These are phyloP conservation scores for Zea luxurians DNA, from an alignment of 176 grass and related monocot genomes.

Conservation along the genomic window DNA sequence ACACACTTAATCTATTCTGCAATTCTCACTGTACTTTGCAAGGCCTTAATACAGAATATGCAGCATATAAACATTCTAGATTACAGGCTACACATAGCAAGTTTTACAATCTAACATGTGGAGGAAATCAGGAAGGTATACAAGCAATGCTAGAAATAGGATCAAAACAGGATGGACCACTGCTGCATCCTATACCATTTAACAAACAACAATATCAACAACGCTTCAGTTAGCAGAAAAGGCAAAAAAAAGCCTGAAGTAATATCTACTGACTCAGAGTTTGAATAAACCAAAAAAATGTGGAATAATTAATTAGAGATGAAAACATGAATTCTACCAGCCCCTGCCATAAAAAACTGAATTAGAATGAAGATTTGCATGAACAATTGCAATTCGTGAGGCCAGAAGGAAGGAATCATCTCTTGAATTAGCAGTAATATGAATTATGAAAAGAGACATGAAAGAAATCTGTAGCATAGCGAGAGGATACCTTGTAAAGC, in stretches of 20 bases:
- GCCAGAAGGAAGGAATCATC: conserved; percentile 1
- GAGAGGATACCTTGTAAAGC: conserved; percentile 63
- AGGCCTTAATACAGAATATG: neutral
- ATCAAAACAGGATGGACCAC: neutral
- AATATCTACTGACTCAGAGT: neutral
- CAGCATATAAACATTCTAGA: conserved; percentile 7
- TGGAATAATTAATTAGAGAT: neutral
- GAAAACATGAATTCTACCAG: neutral
- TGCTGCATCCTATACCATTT: neutral
- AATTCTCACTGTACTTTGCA: neutral
- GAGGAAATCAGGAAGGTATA: neutral
- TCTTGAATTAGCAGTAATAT: neutral
- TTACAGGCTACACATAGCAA: neutral
- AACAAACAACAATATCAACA: neutral
- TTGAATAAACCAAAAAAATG: neutral
- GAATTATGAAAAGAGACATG: neutral
- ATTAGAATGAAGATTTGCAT: neutral
- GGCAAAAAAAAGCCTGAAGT: neutral
- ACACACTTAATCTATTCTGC: neutral
- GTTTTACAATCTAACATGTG: neutral
- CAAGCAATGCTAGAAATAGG: neutral
- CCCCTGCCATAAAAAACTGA: neutral
- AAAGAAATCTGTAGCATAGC: conserved; percentile 2
- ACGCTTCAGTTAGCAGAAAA: neutral
- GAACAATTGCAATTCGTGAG: neutral